Evolutionary conservation across 2,329 filamentous ascomycete genomes (phyloP), one percentile per base, ranked within the genome.

Genomic region (Metarhizium guizhouense): DNA sequence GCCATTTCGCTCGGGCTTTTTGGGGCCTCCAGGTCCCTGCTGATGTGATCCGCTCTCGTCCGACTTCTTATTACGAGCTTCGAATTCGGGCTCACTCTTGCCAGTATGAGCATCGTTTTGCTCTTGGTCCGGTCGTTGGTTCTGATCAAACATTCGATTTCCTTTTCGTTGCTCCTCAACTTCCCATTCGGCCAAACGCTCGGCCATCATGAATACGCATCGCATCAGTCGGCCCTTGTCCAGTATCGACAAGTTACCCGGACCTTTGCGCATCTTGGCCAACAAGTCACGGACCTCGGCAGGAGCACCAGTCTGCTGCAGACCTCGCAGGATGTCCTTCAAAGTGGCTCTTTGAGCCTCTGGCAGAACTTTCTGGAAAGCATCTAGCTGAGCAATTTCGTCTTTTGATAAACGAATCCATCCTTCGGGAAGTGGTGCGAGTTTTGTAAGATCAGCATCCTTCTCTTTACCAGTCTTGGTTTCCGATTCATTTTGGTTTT

Each of bases 261-360:
- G 81, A 11, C 77, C 68, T 67, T 72, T 64, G 74, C 75, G 66
- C 62, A 87, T 78, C 60, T 80, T 79, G 42, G 70, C 65, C 47
- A 83, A 68, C 57, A 83, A 64, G 43, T 86, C 79, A 54, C 81
- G 79, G 18, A 90, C 72, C 65, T 90, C 88, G 25, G 72, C 64
- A 1, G 90, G 88, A 16, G 90, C 81, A 10, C 90, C 90, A 47
- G 84, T 77, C 58, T 78, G 76, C 71, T 85, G 83, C 58, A 93
- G 78, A 32, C 79, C 74, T 58, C 80, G 73, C n/a, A 88, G 71
- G 8, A 84, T 76, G 51, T 81, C 76, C 57, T 83, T 77, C 57
- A 91, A 69, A 25, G 78, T 73, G 52, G 81, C 71, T 43, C 76
- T 76, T 70, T 89, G 84, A n/a, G 77, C 76, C 54, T 78, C 74